These are phyloP conservation scores for Gardenia jasminoides DNA, from an alignment of 257 asterid species.

Conservation along the genomic window DNA sequence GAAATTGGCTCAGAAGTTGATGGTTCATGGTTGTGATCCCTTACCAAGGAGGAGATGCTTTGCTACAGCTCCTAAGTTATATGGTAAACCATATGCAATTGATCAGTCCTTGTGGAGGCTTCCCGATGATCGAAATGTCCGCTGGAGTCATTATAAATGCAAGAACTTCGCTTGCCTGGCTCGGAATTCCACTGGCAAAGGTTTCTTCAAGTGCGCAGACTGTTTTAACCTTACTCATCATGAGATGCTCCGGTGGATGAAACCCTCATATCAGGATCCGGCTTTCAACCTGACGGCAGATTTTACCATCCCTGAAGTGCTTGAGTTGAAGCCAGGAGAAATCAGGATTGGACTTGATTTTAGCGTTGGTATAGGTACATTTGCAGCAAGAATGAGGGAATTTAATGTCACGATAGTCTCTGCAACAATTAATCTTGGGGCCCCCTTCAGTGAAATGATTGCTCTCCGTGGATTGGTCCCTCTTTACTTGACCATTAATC, in stretches of 20 bases:
- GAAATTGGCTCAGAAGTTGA: slow-evolving; percentile 52
- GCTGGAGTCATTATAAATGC: slow-evolving; percentile 59
- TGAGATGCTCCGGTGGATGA: slow-evolving; percentile 55
- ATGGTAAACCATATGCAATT: slow-evolving; percentile 38
- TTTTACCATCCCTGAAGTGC: slow-evolving; percentile 44
- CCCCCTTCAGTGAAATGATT: slow-evolving; percentile 59
- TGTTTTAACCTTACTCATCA: slow-evolving; percentile 57
- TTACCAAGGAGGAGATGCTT: slow-evolving; percentile 60
- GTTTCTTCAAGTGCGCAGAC: slow-evolving; percentile 57
- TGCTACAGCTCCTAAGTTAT: slow-evolving; percentile 50
- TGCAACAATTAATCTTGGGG: slow-evolving; percentile 55
- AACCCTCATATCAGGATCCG: slow-evolving; percentile 32
- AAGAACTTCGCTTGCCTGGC: slow-evolving; percentile 56
- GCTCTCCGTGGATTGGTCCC: slow-evolving; percentile 58
- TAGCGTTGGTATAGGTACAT: slow-evolving; percentile 62
- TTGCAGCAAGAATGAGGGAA: slow-evolving; percentile 68
- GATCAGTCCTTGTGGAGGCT: slow-evolving; percentile 51
- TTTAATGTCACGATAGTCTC: slow-evolving; percentile 51
- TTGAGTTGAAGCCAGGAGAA: slow-evolving; percentile 47
- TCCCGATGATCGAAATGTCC: slow-evolving; percentile 53
- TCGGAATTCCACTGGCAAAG: slow-evolving; percentile 35
- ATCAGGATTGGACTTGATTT: slow-evolving; percentile 59
- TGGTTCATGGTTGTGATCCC: slow-evolving; percentile 74
- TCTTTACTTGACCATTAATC: slow-evolving; percentile 59
- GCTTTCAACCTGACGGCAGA: slow-evolving; percentile 41